Evolutionary conservation across 2,329 filamentous ascomycete genomes (phyloP), one percentile per base, ranked within the genome.

Genomic region (Hymenoscyphus linearis): DNA sequence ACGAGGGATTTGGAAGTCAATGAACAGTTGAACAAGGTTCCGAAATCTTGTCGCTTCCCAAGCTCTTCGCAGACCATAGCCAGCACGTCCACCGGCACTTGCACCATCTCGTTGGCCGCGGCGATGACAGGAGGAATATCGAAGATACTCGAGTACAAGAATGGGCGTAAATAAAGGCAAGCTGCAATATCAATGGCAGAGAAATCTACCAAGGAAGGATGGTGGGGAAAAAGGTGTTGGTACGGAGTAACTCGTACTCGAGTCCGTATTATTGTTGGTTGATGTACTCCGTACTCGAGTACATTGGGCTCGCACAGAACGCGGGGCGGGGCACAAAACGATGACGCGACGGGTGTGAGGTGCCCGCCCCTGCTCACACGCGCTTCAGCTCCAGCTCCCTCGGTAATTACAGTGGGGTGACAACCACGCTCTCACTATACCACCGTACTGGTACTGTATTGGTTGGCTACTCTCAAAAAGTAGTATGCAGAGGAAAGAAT

Each of bases 11-110:
- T 83, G 65, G 80, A 82, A 57, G 83, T 73, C 50, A 80, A 76
- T 36, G 85, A 80, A 68, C 83, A 85, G 60, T 76, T 80, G 74
- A 83, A 88, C 10, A 90, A 78, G 5, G 83, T 82, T 16, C 78
- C 74, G 69, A 87, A 87, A 64, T 88, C 84, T 54, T 76, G 76
- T 60, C 80, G 76, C 14, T 74, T 73, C 4, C 80, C 79, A 35
- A 90, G 76, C 69, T 86, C 82, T 60, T 83, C 78, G 61, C 82
- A 86, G 55, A 90, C 75, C 25, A 87, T 74, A 69, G 83, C 80
- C 68, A 86, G 76, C 44, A 89, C 78, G 65, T 89, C 86, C 59
- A 60, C 54, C 16, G 68, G 67, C 37, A 71, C 60, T 35, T 81
- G 78, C 25, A 83, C 82, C 37, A 87, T 70, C 16, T 71, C n/a